Base-by-base conservation (phyloP, 495 filamentous ascomycete genomes). In the Staphylotrichum tortipilum region DNA sequence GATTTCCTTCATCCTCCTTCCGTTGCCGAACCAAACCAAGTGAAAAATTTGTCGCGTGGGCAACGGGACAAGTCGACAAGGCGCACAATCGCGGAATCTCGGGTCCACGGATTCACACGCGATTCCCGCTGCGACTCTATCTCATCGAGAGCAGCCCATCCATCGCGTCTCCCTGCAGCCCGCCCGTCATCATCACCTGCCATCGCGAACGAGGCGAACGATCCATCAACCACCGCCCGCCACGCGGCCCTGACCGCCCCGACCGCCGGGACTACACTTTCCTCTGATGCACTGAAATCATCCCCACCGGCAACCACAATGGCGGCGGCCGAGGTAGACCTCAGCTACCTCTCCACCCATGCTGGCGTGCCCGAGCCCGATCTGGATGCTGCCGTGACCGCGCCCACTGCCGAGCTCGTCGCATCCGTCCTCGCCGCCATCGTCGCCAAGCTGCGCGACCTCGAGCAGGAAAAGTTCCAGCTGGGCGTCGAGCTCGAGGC, bases 401-500 rank as follows among this genome's bases (percentile, higher is more conserved):
- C 78, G 45, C 89, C 89, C 9, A 95, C 89, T 2, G 71, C 74
- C 49, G 87, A 90, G 3, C 78, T 94, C 14, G 84, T 94, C 42
- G 76, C 74, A 40, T 68, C 75, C 29, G 72, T 96, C 24, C 70
- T 96, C 12, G 67, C 75, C 10, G 75, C 77, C 3, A 77, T 96
- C 41, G 74, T 80, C 19, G 71, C 72, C 24, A 94, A 88, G 67
- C 85, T 87, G 24, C 84, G 79, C 40, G 89, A 95, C 55, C 78
- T 78, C 55, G 88, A 95, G 51, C 82, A 90, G 7, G 84, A 92
- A 37, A 95, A 94, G 66, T 76, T 94, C 37, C 84, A 84, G 44
- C 64, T 85, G 14, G 86, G 89, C 49, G 88, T 97, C n/a, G 92
- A 97, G 69, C 74, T 97, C 9, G 92, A 97, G 64, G 90, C 85